Evolutionary conservation across 2,329 filamentous ascomycete species (phyloP), one percentile per base, ranked within the genome.

Genomic region (Sporothrix phasma): DNA sequence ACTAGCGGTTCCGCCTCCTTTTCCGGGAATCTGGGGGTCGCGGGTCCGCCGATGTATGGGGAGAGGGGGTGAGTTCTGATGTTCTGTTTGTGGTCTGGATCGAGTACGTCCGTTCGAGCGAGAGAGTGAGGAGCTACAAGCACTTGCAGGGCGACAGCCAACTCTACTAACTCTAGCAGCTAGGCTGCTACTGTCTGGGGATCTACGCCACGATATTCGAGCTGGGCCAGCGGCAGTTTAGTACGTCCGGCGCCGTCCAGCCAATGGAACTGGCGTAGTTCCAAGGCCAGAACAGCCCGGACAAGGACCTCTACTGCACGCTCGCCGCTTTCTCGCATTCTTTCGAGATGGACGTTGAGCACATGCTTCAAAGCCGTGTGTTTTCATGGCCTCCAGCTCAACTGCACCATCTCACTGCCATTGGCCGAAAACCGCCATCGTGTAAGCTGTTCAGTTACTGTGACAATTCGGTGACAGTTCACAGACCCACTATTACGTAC

Each of bases 31-130:
- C 54, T 58, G 54, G 54, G 54, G 37, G 43, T 58, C 54, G 54
- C 54, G 37, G 54, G 54, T 43, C 37, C 54, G 22, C 54, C 54
- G 24, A 58, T 58, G 34, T 6, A 19, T 15, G 22, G 39, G 37
- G 3, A 3, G 7, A 39, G 22, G 22, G 39, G 37, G 3, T 8
- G 7, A 39, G 15, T 29, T 15, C n/a, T 39, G 34, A 13, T 13
- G 11, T 37, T 37, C 11, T 37, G 34, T 11, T 26, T 7, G n/a
- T 29, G 24, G 24, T 19, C 24, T 45, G 37, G 15, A 29, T 58
- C 54, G 29, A 58, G 56, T 45, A 22, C 39, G 56, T 45, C 56
- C 56, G 39, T 46, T 59, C 56, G 39, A 59, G 56, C 39, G 56
- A 59, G 39, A 5, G 8, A 15, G 24, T 45, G 56, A 59, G 24